Base-by-base conservation (phyloP, 1,284 basidiomycete species). In the Moesziomyces sp. region DNA sequence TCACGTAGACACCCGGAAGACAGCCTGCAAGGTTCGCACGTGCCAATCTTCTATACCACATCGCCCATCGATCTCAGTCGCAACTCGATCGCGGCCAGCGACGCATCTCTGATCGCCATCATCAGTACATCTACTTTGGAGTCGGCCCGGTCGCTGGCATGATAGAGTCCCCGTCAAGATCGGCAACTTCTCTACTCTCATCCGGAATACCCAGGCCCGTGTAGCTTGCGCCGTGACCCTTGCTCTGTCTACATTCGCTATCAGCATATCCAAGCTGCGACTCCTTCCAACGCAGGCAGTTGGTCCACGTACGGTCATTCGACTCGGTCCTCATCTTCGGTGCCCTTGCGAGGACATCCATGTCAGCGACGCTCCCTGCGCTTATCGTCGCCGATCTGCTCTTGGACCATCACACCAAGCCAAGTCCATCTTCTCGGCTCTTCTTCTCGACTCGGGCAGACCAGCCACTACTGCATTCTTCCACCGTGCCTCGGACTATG, bases 401-500 rank as follows among this genome's bases (percentile, higher is more conserved):
- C 11, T 11, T 45, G 28, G 52, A 54, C 35, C 11, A 56, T 11
- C 35, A 8, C 56, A 38, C 16, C 55, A n/a, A 35, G 28, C 19
- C 33, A 14, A 44, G 13, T 40, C 16, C 38, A 18, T n/a, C 38
- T 18, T 40, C 1, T 18, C 38, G 4, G 38, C 18, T 40, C 16
- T 18, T 18, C 38, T 18, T 18, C 18, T 28, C 24, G n/a, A 53
- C 30, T 48, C 48, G 46, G 46, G 48, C 40, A 46, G 55, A 58
- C 7, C 24, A 21, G 47, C 18, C n/a, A 19, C 65, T 33, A 46
- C 16, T 18, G 5, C 50, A 43, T 23, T 50, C 43, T 24, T 30
- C 21, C n/a, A 19, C 16, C 50, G 42, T 40, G 6, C 40, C 58
- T 21, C 43, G 47, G 62, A 66, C 58, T 30, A 71, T 71, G 68